These are phyloP conservation scores for Leccinum disarticulatum DNA, from an alignment of 768 basidiomycete species.

Conservation along the genomic window DNA sequence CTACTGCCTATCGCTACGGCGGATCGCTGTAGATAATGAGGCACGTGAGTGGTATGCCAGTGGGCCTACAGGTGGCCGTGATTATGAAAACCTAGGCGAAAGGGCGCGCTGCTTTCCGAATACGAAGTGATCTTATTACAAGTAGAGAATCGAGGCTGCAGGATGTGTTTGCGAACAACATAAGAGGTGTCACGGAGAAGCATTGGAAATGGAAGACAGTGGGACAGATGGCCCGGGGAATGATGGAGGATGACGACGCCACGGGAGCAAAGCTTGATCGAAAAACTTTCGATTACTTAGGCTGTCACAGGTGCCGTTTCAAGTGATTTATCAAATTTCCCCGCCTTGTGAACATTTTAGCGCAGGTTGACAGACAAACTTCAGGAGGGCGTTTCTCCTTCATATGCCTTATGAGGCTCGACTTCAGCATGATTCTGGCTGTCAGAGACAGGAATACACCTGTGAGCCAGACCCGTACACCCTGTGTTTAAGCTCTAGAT, in stretches of 20 bases:
- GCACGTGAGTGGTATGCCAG: too few species aligned
- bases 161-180: not conserved
- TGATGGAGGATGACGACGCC: not conserved
- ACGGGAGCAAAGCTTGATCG: not conserved
- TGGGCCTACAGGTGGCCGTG: too few species aligned
- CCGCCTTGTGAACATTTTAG: slow-evolving; percentile 5
- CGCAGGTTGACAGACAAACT: slow-evolving; percentile 5
- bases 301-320: not conserved
- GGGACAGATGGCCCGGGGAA: not conserved
- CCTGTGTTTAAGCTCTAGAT: slow-evolving; percentile 1
- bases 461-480: not conserved
- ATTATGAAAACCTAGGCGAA: too few species aligned
- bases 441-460: not conserved
- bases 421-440: not conserved
- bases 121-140: too few species aligned
- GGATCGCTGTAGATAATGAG: too few species aligned
- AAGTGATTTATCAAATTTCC: not conserved
- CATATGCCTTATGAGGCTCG: slow-evolving; percentile 8
- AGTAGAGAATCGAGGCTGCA: not conserved
- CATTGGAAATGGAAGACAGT: not conserved
- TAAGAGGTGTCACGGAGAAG: not conserved
- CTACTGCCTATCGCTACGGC: too few species aligned
- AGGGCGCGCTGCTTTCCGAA: too few species aligned
- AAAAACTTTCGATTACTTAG: not conserved
- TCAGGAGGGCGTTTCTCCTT: not conserved